Percentiles rank a stretch among this genome's conserved stretches.
These are phyloP conservation scores for Curvularia spicifera DNA, from an alignment of 2,329 filamentous ascomycete genomes.

Conservation along the genomic window DNA sequence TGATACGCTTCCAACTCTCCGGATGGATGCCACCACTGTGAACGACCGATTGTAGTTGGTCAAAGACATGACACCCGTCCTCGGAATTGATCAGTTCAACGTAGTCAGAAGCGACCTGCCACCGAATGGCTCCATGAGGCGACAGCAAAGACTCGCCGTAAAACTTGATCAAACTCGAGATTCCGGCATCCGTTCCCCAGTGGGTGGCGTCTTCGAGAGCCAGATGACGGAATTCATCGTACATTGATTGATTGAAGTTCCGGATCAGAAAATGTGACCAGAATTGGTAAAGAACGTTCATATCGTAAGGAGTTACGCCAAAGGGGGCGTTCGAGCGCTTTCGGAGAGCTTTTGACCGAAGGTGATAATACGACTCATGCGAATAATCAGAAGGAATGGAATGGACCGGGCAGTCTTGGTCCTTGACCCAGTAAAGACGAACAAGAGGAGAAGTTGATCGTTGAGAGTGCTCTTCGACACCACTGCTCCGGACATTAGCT, in stretches of 20 bases:
- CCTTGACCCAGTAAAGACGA: constrained; percentile 59
- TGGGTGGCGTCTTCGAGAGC: constrained; percentile 68
- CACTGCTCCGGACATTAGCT: constrained; percentile 31
- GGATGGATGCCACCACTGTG: constrained; percentile 61
- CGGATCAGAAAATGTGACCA: constrained; percentile 75
- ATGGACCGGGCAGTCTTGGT: constrained; percentile 53
- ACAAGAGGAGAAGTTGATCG: constrained; percentile 28
- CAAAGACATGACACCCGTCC: constrained; percentile 54
- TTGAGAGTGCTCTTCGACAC: constrained; percentile 29
- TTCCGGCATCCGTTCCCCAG: constrained; percentile 61
- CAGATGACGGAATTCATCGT: constrained; percentile 72
- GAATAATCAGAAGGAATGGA: constrained; percentile 53
- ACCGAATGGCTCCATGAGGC: constrained; percentile 56
- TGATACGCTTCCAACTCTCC: constrained; percentile 64
- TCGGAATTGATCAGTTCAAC: constrained; percentile 61
- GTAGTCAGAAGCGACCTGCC: constrained; percentile 62
- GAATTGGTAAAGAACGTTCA: constrained; percentile 74
- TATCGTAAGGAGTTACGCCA: constrained; percentile 60
- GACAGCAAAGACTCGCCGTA: constrained; percentile 65
- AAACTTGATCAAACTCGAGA: constrained; percentile 69
- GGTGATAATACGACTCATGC: constrained; percentile 57
- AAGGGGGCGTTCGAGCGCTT: constrained; percentile 55
- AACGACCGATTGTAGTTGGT: constrained; percentile 60
- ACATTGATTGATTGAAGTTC: constrained; percentile 78
- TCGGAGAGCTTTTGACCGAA: constrained; percentile 58